Evolutionary conservation across 2,329 filamentous ascomycete genomes (phyloP).

Genomic region (Epichloe uncinata): DNA sequence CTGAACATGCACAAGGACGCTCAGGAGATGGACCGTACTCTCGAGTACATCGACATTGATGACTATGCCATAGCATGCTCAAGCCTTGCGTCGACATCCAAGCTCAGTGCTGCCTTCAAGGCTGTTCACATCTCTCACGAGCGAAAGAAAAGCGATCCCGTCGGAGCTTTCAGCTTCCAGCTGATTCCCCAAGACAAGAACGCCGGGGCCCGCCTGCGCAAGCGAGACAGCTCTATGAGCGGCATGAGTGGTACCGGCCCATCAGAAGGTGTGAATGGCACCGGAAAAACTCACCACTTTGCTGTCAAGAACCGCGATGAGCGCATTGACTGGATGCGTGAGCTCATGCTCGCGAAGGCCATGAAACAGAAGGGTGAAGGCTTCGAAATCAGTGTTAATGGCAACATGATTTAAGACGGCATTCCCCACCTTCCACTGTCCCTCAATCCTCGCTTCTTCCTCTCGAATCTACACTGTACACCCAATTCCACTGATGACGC

Average conservation of each 20-base stretch:
- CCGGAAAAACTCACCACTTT: constrained; percentile 84
- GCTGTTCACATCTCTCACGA: constrained; percentile 51
- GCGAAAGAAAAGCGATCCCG: constrained; percentile 40
- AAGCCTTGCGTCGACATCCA: constrained; percentile 58
- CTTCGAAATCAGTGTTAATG: constrained; percentile 71
- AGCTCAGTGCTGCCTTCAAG: constrained; percentile 80
- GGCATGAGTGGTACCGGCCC: constrained; percentile 18
- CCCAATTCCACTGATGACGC: too few relatives aligned
- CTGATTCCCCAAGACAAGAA: constrained; percentile 58
- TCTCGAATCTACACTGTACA: too few relatives aligned
- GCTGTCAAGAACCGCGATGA: constrained; percentile 78
- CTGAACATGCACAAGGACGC: constrained; percentile 63
- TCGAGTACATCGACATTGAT: constrained; percentile 76
- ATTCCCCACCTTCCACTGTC: background rate
- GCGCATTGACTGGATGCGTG: constrained; percentile 93
- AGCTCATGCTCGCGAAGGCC: constrained; percentile 83
- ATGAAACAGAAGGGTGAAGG: constrained; percentile 73
- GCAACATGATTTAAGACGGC: constrained; percentile 48
- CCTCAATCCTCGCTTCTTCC: background rate
- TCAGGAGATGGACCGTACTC: constrained; percentile 37
- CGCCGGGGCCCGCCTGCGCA: constrained; percentile 34
- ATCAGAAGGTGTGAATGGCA: constrained; percentile 40
- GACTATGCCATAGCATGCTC: constrained; percentile 83
- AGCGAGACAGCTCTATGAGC: constrained; percentile 34
- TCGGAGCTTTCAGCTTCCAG: constrained; percentile 71